Conservation (phyloP, 805 yeast genomes). For the Priceomyces haplophilus region DNA sequence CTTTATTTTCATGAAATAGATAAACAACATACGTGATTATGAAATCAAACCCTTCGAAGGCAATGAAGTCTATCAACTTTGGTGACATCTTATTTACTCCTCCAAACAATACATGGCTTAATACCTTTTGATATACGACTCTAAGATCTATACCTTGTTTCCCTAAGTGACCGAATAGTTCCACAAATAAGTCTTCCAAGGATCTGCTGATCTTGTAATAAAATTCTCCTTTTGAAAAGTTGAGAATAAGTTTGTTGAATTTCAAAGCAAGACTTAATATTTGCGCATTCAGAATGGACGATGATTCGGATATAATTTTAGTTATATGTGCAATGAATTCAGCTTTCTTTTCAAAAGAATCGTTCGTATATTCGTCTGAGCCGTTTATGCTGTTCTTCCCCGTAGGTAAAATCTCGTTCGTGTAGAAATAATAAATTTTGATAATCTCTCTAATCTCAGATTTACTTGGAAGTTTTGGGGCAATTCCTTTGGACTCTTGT, state of each 20-base stretch:
- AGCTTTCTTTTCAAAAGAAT: neutral
- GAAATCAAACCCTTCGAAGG: slow-evolving; percentile 40
- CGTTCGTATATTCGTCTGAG: slow-evolving; percentile 1
- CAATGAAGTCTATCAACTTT: slow-evolving; percentile 31
- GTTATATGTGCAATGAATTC: neutral
- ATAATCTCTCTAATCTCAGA: slow-evolving; percentile 21
- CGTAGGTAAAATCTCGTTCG: slow-evolving; percentile 7
- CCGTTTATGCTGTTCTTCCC: slow-evolving; percentile 9
- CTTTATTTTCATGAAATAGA: slow-evolving; percentile 16
- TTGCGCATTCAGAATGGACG: slow-evolving; percentile 19
- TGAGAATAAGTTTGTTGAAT: slow-evolving; percentile 24
- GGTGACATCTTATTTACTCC: neutral
- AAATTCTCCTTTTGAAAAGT: slow-evolving; percentile 31
- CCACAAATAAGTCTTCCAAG: slow-evolving; percentile 30
- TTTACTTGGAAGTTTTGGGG: slow-evolving; percentile 13
- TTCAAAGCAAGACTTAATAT: slow-evolving; percentile 33
- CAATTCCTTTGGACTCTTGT: neutral
- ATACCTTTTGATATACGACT: slow-evolving; percentile 14
- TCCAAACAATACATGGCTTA: slow-evolving; percentile 1
- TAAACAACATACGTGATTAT: slow-evolving; percentile 27
- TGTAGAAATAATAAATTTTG: slow-evolving; percentile 31
- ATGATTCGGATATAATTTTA: neutral
- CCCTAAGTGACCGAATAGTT: slow-evolving; percentile 29
- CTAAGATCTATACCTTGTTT: slow-evolving; percentile 35
- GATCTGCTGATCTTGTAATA: slow-evolving; percentile 34